Percentiles rank a stretch among this genome's conserved stretches.
phyloP scores from a whole-genome alignment of 805 yeast genomes.

The Barnettozyma sucrosica region DNA sequence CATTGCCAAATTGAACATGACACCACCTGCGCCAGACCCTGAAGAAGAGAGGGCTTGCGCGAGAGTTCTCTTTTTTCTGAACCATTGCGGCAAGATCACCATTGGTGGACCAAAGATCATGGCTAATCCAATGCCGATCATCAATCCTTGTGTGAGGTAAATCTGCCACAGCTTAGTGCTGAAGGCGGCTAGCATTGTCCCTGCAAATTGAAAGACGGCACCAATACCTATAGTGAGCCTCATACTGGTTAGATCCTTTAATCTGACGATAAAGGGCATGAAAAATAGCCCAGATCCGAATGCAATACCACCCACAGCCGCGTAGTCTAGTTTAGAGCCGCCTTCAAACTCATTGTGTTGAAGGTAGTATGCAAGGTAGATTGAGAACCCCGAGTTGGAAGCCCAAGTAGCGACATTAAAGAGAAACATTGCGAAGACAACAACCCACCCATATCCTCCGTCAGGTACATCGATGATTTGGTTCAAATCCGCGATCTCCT shows the following conservation, averaged over 20 bases:
- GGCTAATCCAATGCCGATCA: constrained; percentile 48
- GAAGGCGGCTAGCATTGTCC: constrained; percentile 41
- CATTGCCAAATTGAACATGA: constrained; percentile 30
- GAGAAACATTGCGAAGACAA: constrained; percentile 18
- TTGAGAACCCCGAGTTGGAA: constrained; percentile 20
- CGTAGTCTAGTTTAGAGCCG: constrained; percentile 51
- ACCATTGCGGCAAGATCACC: constrained; percentile 65
- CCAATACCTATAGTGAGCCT: constrained; percentile 44
- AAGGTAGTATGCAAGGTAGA: constrained; percentile 50
- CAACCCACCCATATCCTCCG: constrained; percentile 27
- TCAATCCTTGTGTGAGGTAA: constrained; percentile 58
- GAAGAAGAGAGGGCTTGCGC: constrained; percentile 33
- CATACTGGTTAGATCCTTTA: constrained; percentile 40
- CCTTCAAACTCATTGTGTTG: constrained; percentile 43
- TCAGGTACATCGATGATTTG: constrained; percentile 22
- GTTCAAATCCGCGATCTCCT: background rate
- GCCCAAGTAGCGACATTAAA: constrained; percentile 27
- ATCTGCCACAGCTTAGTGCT: constrained; percentile 56
- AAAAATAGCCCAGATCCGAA: constrained; percentile 45
- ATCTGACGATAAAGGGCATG: constrained; percentile 46
- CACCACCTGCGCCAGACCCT: constrained; percentile 40
- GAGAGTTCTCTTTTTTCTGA: constrained; percentile 49
- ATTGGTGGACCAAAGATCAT: constrained; percentile 40
- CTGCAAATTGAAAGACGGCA: constrained; percentile 37
- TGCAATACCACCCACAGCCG: constrained; percentile 61